A percentile compares a stretch with the other conserved stretches of the same genome.
Evolutionary conservation across 2,329 filamentous ascomycete species (phyloP).

Genomic region (Cytospora mali): DNA sequence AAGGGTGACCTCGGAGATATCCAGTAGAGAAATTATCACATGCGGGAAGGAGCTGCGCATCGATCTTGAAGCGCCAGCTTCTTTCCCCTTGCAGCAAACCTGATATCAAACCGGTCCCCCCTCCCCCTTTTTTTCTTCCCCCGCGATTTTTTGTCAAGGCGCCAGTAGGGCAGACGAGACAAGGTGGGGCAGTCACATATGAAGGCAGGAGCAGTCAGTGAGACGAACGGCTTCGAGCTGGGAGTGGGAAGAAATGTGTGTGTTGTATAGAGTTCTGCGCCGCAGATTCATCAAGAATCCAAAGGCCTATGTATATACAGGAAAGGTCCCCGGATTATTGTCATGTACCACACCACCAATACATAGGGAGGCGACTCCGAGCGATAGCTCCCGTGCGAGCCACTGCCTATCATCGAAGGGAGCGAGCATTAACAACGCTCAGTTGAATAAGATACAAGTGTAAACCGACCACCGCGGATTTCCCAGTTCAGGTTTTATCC

Average conservation of each 20-base stretch:
- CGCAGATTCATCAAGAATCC: conserved; percentile 13
- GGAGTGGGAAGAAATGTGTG: background rate
- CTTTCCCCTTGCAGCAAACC: background rate
- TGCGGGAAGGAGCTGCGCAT: background rate
- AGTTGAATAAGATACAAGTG: background rate
- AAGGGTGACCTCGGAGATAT: conserved; percentile 31
- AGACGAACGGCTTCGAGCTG: background rate
- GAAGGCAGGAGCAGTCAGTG: conserved; percentile 2
- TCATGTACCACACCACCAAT: conserved; percentile 9
- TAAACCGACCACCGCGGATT: background rate
- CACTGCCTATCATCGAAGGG: background rate
- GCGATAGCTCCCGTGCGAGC: conserved; percentile 6
- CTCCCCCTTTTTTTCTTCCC: too few relatives aligned
- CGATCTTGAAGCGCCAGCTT: background rate
- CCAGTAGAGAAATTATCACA: conserved; percentile 23
- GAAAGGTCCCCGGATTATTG: conserved; percentile 12
- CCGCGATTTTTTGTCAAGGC: background rate
- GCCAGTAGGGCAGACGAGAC: conserved; percentile 1
- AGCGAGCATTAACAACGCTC: background rate
- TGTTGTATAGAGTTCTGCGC: conserved; percentile 3
- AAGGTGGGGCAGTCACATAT: background rate
- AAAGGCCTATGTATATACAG: conserved; percentile 21
- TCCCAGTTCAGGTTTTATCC: background rate
- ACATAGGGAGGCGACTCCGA: conserved; percentile 22
- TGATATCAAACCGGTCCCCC: background rate